Conservation (phyloP, 805 yeast species). For the Nakazawaea ambrosiae region DNA sequence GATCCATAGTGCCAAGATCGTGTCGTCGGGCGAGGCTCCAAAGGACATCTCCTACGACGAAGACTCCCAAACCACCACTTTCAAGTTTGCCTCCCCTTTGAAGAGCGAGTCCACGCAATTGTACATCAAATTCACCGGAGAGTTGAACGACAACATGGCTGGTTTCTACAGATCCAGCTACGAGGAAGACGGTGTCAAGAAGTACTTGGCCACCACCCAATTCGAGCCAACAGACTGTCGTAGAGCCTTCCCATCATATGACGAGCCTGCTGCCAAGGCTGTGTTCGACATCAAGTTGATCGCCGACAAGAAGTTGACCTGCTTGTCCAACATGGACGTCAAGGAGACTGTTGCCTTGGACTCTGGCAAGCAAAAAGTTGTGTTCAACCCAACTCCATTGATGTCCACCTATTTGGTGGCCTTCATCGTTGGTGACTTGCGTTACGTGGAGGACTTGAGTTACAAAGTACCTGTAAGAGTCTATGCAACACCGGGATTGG, state of each 20-base stretch:
- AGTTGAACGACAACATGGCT: conserved; percentile 71
- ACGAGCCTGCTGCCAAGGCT: conserved; percentile 78
- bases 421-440: conserved; percentile 74
- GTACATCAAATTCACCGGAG: conserved; percentile 50
- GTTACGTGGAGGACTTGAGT: conserved; percentile 47
- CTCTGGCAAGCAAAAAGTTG: conserved; percentile 45
- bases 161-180: conserved; percentile 74
- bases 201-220: conserved; percentile 76
- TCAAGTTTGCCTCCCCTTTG: conserved; percentile 24
- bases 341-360: conserved; percentile 37
- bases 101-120: conserved; percentile 30
- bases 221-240: conserved; percentile 86
- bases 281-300: conserved; percentile 59
- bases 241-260: conserved; percentile 82
- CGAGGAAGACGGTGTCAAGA: conserved; percentile 52
- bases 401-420: conserved; percentile 87
- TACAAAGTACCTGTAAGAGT: conserved; percentile 74
- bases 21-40: conserved; percentile 19
- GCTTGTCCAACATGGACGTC: conserved; percentile 66
- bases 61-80: conserved; percentile 34
- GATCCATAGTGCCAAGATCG: conserved; percentile 39
- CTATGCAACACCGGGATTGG: conserved; percentile 74
- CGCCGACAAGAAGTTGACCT: conserved; percentile 47
- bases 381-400: conserved; percentile 68
- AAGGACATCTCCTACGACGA: conserved; percentile 23